These are phyloP conservation scores for Elsinoe necatrix DNA, from an alignment of 2,329 filamentous ascomycete genomes.

Conservation along the genomic window DNA sequence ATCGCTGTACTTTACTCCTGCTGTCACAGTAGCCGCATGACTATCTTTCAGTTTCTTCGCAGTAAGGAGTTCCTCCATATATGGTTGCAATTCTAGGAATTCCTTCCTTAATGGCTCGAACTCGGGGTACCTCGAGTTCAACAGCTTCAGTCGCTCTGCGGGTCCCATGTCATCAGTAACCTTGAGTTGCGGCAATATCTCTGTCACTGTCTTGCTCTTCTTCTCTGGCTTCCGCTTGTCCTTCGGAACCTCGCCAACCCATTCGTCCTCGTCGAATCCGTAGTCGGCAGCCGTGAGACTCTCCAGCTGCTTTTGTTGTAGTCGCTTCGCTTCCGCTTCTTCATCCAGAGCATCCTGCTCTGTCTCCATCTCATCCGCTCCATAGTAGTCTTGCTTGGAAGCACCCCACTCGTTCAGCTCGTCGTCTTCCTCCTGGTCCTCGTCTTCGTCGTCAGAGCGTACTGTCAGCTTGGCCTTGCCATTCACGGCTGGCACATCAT, in stretches of 20 bases:
- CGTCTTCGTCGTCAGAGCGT: slow-evolving; percentile 23
- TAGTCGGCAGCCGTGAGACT: slow-evolving; percentile 90
- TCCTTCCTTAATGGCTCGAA: slow-evolving; percentile 81
- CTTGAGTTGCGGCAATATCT: slow-evolving; percentile 75
- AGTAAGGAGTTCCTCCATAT: slow-evolving; percentile 18
- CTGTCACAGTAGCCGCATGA: not conserved
- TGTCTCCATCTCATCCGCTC: slow-evolving; percentile 68
- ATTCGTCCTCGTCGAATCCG: slow-evolving; percentile 82
- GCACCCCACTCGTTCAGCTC: slow-evolving; percentile 72
- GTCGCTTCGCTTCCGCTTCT: slow-evolving; percentile 75
- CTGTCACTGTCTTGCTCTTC: slow-evolving; percentile 54
- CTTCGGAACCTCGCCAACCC: slow-evolving; percentile 48
- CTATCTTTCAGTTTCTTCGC: not conserved
- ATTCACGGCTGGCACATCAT: slow-evolving; percentile 20
- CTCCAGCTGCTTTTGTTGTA: slow-evolving; percentile 85
- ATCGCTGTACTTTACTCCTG: not conserved
- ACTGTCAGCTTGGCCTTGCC: slow-evolving; percentile 28
- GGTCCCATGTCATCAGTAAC: slow-evolving; percentile 70
- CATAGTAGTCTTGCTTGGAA: slow-evolving; percentile 84
- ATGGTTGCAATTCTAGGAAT: slow-evolving; percentile 57
- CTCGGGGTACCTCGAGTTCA: slow-evolving; percentile 80
- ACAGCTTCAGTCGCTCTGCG: slow-evolving; percentile 65
- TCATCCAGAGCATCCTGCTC: slow-evolving; percentile 76
- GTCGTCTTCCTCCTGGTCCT: slow-evolving; percentile 47
- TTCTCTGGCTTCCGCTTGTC: slow-evolving; percentile 41